These are phyloP conservation scores for Selaginella moellendorffii DNA, from an alignment of 75 land plant species.

Conservation along the genomic window DNA sequence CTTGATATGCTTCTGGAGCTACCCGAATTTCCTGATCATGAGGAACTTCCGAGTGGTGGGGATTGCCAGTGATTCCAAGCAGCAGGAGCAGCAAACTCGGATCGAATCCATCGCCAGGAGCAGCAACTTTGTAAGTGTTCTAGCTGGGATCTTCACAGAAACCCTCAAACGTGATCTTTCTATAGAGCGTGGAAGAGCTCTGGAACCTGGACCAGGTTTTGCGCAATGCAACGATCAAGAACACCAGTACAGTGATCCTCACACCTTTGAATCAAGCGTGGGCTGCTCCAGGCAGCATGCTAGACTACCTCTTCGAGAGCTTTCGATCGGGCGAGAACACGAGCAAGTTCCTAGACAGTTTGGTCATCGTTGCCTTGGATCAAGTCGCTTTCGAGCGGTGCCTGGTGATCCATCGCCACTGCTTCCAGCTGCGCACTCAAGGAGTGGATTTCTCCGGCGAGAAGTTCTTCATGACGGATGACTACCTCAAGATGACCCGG, in stretches of 20 bases:
- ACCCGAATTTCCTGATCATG: too few relatives aligned
- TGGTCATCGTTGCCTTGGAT: constrained; percentile 55
- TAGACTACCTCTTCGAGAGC: constrained; percentile 56
- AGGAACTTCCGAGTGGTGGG: too few relatives aligned
- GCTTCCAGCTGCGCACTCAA: not conserved
- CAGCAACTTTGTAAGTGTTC: too few relatives aligned
- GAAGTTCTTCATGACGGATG: not conserved
- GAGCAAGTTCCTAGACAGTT: constrained; percentile 22
- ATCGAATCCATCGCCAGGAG: too few relatives aligned
- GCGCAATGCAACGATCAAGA: too few relatives aligned
- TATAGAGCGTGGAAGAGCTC: too few relatives aligned
- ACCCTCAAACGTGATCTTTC: too few relatives aligned
- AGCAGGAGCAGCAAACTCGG: too few relatives aligned
- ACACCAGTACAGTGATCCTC: constrained; percentile 37
- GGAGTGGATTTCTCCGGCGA: not conserved
- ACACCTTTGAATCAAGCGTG: constrained; percentile 60
- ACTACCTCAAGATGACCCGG: not conserved
- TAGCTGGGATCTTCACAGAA: too few relatives aligned
- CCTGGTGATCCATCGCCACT: constrained; percentile 12
- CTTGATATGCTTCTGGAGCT: too few relatives aligned
- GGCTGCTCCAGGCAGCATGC: constrained; percentile 28
- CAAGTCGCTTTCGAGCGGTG: constrained; percentile 48
- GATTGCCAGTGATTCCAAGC: too few relatives aligned
- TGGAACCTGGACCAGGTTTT: too few relatives aligned
- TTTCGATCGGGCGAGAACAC: constrained; percentile 53